Evolutionary conservation across 1,139 yeast species (phyloP).

Genomic region (Meyerozyma carpophila): DNA sequence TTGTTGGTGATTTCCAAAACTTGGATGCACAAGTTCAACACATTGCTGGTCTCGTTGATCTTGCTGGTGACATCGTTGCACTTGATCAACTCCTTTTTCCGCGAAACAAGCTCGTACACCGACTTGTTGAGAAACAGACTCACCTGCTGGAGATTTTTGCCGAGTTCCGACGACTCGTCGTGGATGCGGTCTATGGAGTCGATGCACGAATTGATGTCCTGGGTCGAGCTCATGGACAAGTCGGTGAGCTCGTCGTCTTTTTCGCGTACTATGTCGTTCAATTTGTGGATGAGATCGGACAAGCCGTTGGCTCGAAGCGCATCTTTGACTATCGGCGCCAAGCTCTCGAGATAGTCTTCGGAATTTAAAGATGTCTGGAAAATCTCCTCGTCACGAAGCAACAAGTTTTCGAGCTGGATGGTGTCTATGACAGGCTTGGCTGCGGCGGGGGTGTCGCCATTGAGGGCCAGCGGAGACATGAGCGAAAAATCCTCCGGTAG

Average conservation of each 20-base stretch:
- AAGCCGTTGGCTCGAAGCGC: conserved; percentile 56
- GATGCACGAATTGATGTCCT: conserved; percentile 48
- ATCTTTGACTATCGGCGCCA: conserved; percentile 72
- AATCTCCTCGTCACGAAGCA: conserved; percentile 41
- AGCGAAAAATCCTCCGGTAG: neutral
- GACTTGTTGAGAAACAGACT: conserved; percentile 53
- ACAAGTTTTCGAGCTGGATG: conserved; percentile 34
- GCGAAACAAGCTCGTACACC: conserved; percentile 56
- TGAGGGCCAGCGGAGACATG: conserved; percentile 11
- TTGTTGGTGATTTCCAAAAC: conserved; percentile 83
- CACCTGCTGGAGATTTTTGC: conserved; percentile 47
- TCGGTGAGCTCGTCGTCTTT: conserved; percentile 63
- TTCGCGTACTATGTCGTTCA: conserved; percentile 52
- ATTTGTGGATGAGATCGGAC: conserved; percentile 48
- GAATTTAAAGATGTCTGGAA: conserved; percentile 49
- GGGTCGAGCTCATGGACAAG: conserved; percentile 58
- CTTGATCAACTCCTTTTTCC: conserved; percentile 50
- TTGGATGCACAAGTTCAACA: conserved; percentile 66
- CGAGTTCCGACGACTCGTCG: conserved; percentile 47
- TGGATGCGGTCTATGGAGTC: conserved; percentile 55
- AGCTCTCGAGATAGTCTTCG: conserved; percentile 72
- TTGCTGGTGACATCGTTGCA: conserved; percentile 54
- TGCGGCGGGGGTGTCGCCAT: conserved; percentile 3
- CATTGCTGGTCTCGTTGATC: conserved; percentile 57
- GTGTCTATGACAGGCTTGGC: conserved; percentile 15